phyloP scores from a whole-genome alignment of 306 rosid species.

The Nissolia schottii region DNA sequence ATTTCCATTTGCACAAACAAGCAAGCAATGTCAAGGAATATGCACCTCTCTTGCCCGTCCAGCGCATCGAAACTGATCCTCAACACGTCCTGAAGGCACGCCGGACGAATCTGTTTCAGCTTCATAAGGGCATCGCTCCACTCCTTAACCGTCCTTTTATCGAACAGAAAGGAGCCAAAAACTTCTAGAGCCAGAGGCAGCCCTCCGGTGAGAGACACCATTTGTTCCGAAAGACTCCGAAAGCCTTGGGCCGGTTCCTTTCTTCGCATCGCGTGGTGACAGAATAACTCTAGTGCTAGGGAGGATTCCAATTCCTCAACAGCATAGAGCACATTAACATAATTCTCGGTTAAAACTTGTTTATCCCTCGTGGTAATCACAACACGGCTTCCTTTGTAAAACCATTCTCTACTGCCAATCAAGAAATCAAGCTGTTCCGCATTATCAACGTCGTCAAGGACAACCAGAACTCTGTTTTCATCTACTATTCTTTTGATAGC shows the following conservation, averaged over 20 bases:
- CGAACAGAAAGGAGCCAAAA: conserved; percentile 44
- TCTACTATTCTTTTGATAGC: conserved; percentile 6
- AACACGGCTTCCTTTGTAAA: conserved; percentile 44
- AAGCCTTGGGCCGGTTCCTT: conserved; percentile 26
- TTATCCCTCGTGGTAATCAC: conserved; percentile 48
- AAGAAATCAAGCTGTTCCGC: conserved; percentile 25
- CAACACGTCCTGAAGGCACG: conserved; percentile 40
- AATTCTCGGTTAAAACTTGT: conserved; percentile 10
- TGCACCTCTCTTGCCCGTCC: conserved; percentile 37
- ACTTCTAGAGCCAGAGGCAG: conserved; percentile 62
- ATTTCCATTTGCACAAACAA: conserved; percentile 38
- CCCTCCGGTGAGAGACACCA: conserved; percentile 43
- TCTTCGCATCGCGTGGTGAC: conserved; percentile 46
- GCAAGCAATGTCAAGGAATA: conserved; percentile 61
- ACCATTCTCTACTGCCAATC: conserved; percentile 33
- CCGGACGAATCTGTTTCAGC: conserved; percentile 29
- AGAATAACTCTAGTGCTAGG: conserved; percentile 37
- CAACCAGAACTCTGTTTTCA: conserved; percentile 37
- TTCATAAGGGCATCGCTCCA: conserved; percentile 46
- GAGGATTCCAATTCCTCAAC: conserved; percentile 32
- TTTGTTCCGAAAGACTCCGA: conserved; percentile 22
- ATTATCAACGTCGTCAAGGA: conserved; percentile 53
- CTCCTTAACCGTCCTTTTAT: conserved; percentile 28
- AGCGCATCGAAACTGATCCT: conserved; percentile 47
- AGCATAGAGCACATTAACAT: conserved; percentile 28